Conservation (phyloP, 805 yeast genomes). For the Teunomyces stri region DNA sequence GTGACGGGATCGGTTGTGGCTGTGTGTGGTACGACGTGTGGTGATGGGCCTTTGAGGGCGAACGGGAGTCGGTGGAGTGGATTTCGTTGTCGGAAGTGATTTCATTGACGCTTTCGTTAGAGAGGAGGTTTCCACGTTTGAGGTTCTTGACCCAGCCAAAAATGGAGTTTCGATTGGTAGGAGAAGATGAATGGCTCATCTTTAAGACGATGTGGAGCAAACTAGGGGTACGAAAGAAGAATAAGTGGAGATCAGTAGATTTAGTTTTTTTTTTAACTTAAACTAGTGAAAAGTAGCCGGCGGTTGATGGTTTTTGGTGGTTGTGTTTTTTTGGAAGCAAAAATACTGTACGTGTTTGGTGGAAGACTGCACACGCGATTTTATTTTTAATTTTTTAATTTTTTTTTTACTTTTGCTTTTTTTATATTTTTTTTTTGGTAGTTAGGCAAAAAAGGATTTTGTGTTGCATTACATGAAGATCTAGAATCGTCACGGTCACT, state of each 20-base stretch:
- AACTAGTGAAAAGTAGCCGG: neutral
- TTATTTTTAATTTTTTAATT: neutral
- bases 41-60: constrained; percentile 12
- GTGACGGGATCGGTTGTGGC: constrained; percentile 4
- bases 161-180: constrained; percentile 37
- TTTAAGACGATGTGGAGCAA: neutral
- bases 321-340: neutral
- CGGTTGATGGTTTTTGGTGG: neutral
- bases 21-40: neutral
- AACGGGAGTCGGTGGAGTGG: constrained; percentile 13
- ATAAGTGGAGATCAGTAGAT: neutral
- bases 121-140: constrained; percentile 33
- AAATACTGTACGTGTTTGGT: neutral
- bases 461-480: neutral
- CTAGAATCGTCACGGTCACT: neutral
- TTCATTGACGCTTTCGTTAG: constrained; percentile 40
- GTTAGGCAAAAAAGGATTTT: neutral
- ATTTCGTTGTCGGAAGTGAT: constrained; percentile 18
- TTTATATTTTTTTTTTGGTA: neutral
- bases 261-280: neutral
- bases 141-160: constrained; percentile 47
- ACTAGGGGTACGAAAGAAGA: neutral
- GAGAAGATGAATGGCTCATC: constrained; percentile 40
- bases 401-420: neutral
- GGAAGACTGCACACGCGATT: neutral